Base-by-base conservation (phyloP, 495 filamentous ascomycete genomes). In the Podospora bellae-mahoneyi region DNA sequence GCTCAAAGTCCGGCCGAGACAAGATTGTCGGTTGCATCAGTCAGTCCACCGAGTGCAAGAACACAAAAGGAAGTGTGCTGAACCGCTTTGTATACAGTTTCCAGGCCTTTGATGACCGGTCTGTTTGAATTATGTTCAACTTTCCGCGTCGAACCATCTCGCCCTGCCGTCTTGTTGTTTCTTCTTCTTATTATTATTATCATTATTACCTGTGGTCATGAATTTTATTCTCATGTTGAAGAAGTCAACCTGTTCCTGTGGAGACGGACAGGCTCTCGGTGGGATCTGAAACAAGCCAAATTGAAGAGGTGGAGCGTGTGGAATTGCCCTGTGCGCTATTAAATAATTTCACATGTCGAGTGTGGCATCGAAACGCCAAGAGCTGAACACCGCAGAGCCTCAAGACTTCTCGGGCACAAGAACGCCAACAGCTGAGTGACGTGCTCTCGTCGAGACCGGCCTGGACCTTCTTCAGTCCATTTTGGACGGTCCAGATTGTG, bases 231-330 rank as follows among this genome's bases (percentile, higher is more conserved):
- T 44, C 30, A 19, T 39, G 19, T 18, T 48, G 61, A 39, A 19
- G 30, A 44, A 19, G 34, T 19, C n/a, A 18, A 0, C n/a, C 10
- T 32, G 32, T 48, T 63, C 30, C 61, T 44, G 61, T 63, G 61
- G 61, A 63, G 26, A 63, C 61, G 28, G 32, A 48, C 27, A 44
- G 48, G 18, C 61, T n/a, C 61, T 63, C 61, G 48, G 53, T 16
- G 9, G 28, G 30, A 71, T 60, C 66, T 71, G 69, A 71, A 71
- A 71, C 69, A 55, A 65, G 66, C 65, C 48, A 59, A 56, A 65
- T 64, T 64, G 23, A 53, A 27, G 60, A 27, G 60, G 39, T 59
- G 20, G 67, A 56, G 48, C 19, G n/a, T 30, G 27, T 39, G 44
- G 26, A 23, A 48, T 3, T 67, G 69, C 53, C 62, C 64, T 57